Base-by-base conservation (phyloP, 805 yeast species). In the Ogataea chonburiensis region DNA sequence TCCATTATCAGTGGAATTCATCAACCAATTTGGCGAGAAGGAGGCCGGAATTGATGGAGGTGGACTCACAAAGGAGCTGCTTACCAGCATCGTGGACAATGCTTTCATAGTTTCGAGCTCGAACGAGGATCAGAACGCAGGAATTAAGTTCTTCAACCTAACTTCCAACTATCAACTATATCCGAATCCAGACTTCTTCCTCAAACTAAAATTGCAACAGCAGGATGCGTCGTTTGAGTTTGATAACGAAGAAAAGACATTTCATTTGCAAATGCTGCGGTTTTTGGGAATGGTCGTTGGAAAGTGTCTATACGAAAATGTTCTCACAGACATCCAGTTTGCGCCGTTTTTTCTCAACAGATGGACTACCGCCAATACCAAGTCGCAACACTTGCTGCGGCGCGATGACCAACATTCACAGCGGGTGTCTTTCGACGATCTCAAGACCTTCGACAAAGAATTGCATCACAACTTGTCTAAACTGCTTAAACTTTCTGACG, bases 41-140 rank as follows among this genome's bases (percentile, higher is more conserved):
- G 98, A 91, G 56, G 87, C 81, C 0, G 98, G 98, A 1, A 82
- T 91, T 27, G 98, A 91, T 58, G 98, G 98, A 6, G 98, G 98
- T 9, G 98, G 98, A 1, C 67, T 91, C 16, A 89, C 97, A 0
- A 89, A 91, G 56, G 98, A 91, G 52, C 79, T 93, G 45, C 63
- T 91, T 37, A 87, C 91, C 2, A 68, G 81, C 33, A 79, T 87
- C 0, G 75, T 81, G 2, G 66, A 64, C 4, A 86, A 83, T 45
- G 89, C 85, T 0, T 86, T 91, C 50, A 62, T 67, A 19, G 62
- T 68, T n/a, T 47, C 56, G 0, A 40, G 38, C 12, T 50, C 53
- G 11, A 57, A 57, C 34, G 39, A 38, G 10, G 34, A 39, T 6
- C 39, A 42, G 17, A 52, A 55, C 31, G 51, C 45, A 3, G 56